These are phyloP conservation scores for Phytophthora citrophthora DNA, from an alignment of 352 stramenopile species.

Conservation along the genomic window DNA sequence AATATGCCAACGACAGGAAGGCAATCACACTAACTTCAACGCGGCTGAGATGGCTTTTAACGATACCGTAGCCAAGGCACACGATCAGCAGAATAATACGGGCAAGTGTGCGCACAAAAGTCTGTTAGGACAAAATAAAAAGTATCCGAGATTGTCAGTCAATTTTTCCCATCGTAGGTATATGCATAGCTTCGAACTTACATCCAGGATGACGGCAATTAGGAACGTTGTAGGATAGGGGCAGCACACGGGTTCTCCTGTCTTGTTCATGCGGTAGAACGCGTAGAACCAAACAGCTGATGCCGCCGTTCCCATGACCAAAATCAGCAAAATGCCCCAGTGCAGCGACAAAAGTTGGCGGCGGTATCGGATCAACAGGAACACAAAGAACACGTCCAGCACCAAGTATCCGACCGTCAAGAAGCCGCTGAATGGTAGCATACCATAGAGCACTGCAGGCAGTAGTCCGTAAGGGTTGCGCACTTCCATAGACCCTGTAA, in stretches of 20 bases:
- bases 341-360: conserved; percentile 81
- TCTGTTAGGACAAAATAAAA: conserved; percentile 33
- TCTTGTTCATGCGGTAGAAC: conserved; percentile 90
- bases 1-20: conserved; percentile 80
- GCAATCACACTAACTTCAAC: conserved; percentile 61
- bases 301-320: conserved; percentile 75
- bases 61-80: conserved; percentile 92
- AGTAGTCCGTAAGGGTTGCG: conserved; percentile 84
- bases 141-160: conserved; percentile 4
- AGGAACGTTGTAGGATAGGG: conserved; percentile 89
- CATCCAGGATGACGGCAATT: conserved; percentile 82
- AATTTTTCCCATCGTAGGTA: neutral
- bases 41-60: conserved; percentile 60
- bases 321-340: conserved; percentile 81
- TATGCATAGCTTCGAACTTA: conserved; percentile 33
- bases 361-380: conserved; percentile 74
- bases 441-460: conserved; percentile 82
- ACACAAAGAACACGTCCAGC: conserved; percentile 80
- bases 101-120: conserved; percentile 83
- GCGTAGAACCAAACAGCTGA: conserved; percentile 81
- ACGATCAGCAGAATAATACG: conserved; percentile 87
- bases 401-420: conserved; percentile 77
- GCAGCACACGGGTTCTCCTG: conserved; percentile 89
- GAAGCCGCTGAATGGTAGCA: conserved; percentile 85
- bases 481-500: conserved; percentile 76